Conservation (phyloP, 805 yeast species). For the Tetrapisispora arboricola region DNA sequence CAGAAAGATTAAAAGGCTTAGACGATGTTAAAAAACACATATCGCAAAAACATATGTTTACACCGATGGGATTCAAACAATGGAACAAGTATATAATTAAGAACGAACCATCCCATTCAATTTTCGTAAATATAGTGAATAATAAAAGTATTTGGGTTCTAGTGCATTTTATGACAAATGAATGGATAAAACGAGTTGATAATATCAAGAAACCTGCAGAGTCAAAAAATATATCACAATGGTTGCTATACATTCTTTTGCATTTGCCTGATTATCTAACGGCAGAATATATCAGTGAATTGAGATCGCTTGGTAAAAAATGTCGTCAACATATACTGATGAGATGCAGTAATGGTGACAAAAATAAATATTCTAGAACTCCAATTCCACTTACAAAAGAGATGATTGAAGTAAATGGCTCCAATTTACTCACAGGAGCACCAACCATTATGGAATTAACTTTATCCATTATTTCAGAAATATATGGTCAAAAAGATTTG, state of each 20-base stretch:
- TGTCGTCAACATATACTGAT: slow-evolving; percentile 8
- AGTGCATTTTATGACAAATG: slow-evolving; percentile 19
- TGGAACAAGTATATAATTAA: slow-evolving; percentile 22
- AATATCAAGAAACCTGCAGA: slow-evolving; percentile 7
- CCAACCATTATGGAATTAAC: slow-evolving; percentile 12
- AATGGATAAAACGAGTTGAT: slow-evolving; percentile 18
- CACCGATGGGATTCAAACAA: slow-evolving; percentile 19
- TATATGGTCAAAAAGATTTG: slow-evolving; percentile 24
- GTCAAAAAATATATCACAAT: slow-evolving; percentile 10
- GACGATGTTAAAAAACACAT: slow-evolving; percentile 13
- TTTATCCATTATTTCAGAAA: slow-evolving; percentile 12
- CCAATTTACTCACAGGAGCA: slow-evolving; percentile 1
- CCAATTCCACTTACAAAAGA: slow-evolving; percentile 3
- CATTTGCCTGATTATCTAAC: slow-evolving; percentile 18
- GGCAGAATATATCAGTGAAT: slow-evolving; percentile 19
- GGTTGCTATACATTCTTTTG: slow-evolving; percentile 22
- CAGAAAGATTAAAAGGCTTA: slow-evolving; percentile 9
- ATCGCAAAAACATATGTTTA: slow-evolving; percentile 4
- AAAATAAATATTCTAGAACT: background rate
- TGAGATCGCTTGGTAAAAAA: slow-evolving; percentile 25
- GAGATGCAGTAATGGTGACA: background rate
- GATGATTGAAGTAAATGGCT: slow-evolving; percentile 1
- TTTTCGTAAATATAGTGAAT: slow-evolving; percentile 10
- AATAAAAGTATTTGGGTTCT: slow-evolving; percentile 17
- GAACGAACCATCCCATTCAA: slow-evolving; percentile 20